phyloP scores from a whole-genome alignment of 2,329 filamentous ascomycete genomes.

The Colletotrichum acutatum region DNA sequence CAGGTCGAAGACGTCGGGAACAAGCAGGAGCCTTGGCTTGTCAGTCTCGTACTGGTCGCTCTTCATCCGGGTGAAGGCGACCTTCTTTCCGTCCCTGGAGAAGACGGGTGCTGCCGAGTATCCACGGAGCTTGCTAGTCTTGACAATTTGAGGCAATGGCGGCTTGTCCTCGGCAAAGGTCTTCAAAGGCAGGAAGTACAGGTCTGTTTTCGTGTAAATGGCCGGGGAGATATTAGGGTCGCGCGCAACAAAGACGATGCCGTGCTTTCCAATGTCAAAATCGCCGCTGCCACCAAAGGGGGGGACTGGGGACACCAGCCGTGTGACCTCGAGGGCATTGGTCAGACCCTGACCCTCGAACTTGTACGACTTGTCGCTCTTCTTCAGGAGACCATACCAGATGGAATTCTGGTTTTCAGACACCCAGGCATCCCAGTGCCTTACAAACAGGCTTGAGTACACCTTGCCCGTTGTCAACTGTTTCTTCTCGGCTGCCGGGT shows the following conservation, averaged over 20 bases:
- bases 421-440: slow-evolving; percentile 86
- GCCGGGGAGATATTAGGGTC: slow-evolving; percentile 78
- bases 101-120: slow-evolving; percentile 77
- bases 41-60: slow-evolving; percentile 84
- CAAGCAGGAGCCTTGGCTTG: slow-evolving; percentile 74
- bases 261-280: slow-evolving; percentile 77
- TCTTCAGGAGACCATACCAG: slow-evolving; percentile 74
- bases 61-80: slow-evolving; percentile 85
- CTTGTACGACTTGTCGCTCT: slow-evolving; percentile 51
- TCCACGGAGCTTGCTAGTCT: slow-evolving; percentile 69
- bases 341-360: slow-evolving; percentile 59
- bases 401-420: slow-evolving; percentile 76
- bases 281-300: slow-evolving; percentile 85
- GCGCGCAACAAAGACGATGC: slow-evolving; percentile 80
- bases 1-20: slow-evolving; percentile 69
- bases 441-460: slow-evolving; percentile 80
- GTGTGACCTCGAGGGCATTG: slow-evolving; percentile 72
- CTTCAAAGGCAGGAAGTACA: slow-evolving; percentile 77
- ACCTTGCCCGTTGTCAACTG: slow-evolving; percentile 73
- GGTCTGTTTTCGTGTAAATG: slow-evolving; percentile 82
- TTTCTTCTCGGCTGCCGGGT: slow-evolving; percentile 69
- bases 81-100: slow-evolving; percentile 75
- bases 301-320: slow-evolving; percentile 74
- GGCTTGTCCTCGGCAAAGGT: slow-evolving; percentile 67
- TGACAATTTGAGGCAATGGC: slow-evolving; percentile 61